Evolutionary conservation across 1,284 basidiomycete genomes (phyloP).

Genomic region (Sparassis latifolia): DNA sequence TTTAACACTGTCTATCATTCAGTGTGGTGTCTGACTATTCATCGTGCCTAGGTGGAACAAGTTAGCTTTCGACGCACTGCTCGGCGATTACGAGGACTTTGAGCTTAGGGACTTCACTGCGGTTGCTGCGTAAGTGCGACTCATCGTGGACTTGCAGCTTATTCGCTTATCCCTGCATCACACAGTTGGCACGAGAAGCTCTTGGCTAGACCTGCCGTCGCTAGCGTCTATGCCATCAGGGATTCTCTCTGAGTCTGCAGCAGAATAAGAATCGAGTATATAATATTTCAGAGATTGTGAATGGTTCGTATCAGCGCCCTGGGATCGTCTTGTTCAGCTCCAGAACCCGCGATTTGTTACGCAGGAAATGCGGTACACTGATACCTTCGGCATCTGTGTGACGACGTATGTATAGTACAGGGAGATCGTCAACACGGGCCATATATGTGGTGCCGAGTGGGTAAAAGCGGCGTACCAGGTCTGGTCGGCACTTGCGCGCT

Average conservation of each 20-base stretch:
- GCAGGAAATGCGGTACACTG: too few species aligned
- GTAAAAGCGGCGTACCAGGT: too few species aligned
- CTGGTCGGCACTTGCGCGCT: too few species aligned
- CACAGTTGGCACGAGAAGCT: conserved; percentile 1
- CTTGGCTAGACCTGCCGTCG: background rate
- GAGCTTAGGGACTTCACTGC: conserved; percentile 10
- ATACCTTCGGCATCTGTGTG: too few species aligned
- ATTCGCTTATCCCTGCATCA: background rate
- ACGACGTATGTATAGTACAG: too few species aligned
- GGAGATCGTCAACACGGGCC: too few species aligned
- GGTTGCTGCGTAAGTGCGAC: background rate
- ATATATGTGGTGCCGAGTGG: too few species aligned
- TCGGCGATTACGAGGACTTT: conserved; percentile 4
- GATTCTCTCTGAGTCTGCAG: background rate
- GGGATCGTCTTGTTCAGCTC: too few species aligned
- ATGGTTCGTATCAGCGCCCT: too few species aligned
- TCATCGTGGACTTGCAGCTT: background rate
- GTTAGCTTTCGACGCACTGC: background rate
- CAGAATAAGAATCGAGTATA: too few species aligned
- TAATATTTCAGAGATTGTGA: too few species aligned
- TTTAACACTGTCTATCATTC: background rate
- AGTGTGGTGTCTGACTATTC: background rate
- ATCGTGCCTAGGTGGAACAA: conserved; percentile 5
- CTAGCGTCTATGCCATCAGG: background rate
- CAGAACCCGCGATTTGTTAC: too few species aligned